These are phyloP conservation scores for Rhizoctonia solani DNA, from an alignment of 1,284 basidiomycete species.

Conservation along the genomic window DNA sequence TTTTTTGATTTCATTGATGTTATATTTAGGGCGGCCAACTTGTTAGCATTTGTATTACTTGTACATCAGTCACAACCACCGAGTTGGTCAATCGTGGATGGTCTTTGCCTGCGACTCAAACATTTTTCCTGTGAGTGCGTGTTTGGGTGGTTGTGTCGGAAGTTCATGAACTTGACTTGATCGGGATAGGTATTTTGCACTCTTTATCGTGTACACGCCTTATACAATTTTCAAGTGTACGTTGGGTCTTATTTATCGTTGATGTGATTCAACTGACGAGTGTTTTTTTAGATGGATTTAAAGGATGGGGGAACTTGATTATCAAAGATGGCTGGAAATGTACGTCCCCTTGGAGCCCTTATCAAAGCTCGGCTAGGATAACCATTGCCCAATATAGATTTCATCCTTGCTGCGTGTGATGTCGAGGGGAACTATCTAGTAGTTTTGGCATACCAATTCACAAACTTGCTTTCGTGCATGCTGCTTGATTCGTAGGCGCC, in stretches of 20 bases:
- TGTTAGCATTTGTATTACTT: conserved; percentile 82
- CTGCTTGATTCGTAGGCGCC: conserved; percentile 77
- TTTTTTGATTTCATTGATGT: too few species aligned
- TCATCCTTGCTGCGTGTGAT: conserved; percentile 75
- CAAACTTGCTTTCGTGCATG: conserved; percentile 83
- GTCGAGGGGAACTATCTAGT: conserved; percentile 86
- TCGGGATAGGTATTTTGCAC: conserved; percentile 66
- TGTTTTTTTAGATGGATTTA: conserved; percentile 66
- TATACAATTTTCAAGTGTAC: conserved; percentile 81
- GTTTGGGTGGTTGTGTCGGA: not conserved
- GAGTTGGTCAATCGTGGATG: conserved; percentile 72
- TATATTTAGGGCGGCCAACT: conserved; percentile 76
- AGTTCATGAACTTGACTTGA: not conserved
- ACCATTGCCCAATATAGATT: conserved; percentile 54
- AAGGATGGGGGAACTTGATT: conserved; percentile 75
- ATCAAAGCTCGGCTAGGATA: too few species aligned
- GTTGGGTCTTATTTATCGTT: conserved; percentile 42
- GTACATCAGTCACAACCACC: conserved; percentile 81
- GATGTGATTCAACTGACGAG: conserved; percentile 11
- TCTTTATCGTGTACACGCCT: conserved; percentile 77
- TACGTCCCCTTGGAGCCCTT: conserved; percentile 43
- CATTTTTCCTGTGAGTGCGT: conserved; percentile 70
- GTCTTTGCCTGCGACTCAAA: conserved; percentile 77
- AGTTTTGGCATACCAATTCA: conserved; percentile 82
- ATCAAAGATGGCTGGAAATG: conserved; percentile 83